Conservation (phyloP, 78 protist genomes). For the Polysphondylium violaceum region DNA sequence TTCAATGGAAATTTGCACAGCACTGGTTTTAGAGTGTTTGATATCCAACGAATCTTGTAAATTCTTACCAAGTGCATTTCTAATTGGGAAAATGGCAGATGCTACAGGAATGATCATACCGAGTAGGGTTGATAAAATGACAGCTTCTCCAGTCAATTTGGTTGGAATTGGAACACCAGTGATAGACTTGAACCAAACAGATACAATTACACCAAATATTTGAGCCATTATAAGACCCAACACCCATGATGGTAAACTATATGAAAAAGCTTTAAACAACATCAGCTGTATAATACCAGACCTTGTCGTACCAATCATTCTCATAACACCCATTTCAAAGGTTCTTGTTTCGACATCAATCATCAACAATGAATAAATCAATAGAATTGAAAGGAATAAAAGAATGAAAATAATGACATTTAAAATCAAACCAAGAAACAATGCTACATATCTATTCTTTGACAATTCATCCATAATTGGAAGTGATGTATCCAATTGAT, state of each 20-base stretch:
- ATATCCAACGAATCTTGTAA: conserved; percentile 89
- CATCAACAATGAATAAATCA: conserved; percentile 94
- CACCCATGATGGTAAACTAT: conserved; percentile 91
- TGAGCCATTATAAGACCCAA: conserved; percentile 87
- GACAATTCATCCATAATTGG: conserved; percentile 73
- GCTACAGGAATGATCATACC: conserved; percentile 90
- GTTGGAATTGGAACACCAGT: conserved; percentile 75
- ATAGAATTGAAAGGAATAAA: conserved; percentile 80
- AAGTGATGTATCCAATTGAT: conserved; percentile 10
- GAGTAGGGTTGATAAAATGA: conserved; percentile 76
- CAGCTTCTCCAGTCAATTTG: conserved; percentile 29
- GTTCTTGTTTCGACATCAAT: conserved; percentile 92
- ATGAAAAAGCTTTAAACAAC: conserved; percentile 85
- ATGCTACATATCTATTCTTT: conserved; percentile 74
- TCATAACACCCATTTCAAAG: conserved; percentile 92
- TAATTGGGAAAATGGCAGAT: conserved; percentile 90
- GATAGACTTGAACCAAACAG: conserved; percentile 7
- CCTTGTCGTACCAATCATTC: conserved; percentile 91
- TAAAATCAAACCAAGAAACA: conserved; percentile 90
- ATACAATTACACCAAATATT: conserved; percentile 40
- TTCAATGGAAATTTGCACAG: conserved; percentile 86
- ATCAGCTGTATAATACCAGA: conserved; percentile 84
- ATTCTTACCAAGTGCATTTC: conserved; percentile 82
- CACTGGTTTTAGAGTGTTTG: conserved; percentile 76
- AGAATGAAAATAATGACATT: conserved; percentile 87